Conservation (phyloP, 495 filamentous ascomycete genomes). For the Penicillium subrubescens region DNA sequence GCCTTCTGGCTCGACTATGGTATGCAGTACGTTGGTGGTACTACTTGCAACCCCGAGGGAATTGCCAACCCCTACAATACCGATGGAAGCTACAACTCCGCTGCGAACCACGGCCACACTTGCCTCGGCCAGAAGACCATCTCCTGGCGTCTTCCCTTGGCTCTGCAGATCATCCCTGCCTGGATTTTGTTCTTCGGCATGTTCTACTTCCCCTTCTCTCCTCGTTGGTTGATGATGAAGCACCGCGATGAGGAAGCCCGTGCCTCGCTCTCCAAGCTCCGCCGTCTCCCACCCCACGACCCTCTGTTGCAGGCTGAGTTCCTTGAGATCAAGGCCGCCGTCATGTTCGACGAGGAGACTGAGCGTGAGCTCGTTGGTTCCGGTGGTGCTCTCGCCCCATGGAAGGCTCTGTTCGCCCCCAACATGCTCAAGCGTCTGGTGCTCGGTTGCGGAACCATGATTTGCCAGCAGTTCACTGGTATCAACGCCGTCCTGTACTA, state of each 20-base stretch:
- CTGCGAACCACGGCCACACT: constrained; percentile 69
- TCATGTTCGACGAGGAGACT: constrained; percentile 62
- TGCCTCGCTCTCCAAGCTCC: constrained; percentile 62
- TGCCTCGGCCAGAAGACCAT: constrained; percentile 46
- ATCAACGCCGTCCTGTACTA: constrained; percentile 68
- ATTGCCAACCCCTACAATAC: constrained; percentile 31
- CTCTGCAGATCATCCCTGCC: constrained; percentile 57
- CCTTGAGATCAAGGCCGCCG: constrained; percentile 62
- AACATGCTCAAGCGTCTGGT: constrained; percentile 67
- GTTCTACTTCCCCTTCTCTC: constrained; percentile 75
- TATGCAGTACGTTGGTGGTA: constrained; percentile 64
- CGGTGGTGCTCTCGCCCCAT: constrained; percentile 59
- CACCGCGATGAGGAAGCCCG: constrained; percentile 78
- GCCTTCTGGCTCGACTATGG: constrained; percentile 79
- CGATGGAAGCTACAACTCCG: constrained; percentile 32
- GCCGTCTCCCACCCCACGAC: constrained; percentile 62
- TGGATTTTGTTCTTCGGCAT: constrained; percentile 69
- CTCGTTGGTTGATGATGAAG: constrained; percentile 76
- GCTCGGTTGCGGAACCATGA: constrained; percentile 47
- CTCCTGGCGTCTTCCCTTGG: constrained; percentile 47
- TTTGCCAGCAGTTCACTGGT: constrained; percentile 65
- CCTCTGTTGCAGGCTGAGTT: constrained; percentile 66
- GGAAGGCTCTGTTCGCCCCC: constrained; percentile 51
- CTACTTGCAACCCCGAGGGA: constrained; percentile 52
- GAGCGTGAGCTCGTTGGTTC: constrained; percentile 52